Base-by-base conservation (phyloP, 2,329 filamentous ascomycete species). In the Epichloe sp. region DNA sequence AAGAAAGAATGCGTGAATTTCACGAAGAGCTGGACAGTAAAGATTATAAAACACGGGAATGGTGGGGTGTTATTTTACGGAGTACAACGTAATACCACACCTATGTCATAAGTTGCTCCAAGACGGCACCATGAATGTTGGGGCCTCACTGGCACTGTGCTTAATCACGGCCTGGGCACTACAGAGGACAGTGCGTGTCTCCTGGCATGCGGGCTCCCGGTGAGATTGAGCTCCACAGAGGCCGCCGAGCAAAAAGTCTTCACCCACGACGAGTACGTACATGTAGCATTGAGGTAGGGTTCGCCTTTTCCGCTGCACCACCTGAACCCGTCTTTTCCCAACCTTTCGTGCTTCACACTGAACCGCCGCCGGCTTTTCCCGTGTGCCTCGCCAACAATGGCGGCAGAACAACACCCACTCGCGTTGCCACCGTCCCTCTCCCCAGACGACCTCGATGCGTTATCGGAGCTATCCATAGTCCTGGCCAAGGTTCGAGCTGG, bases 401-500 rank as follows among this genome's bases (percentile, higher is more conserved):
- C 62, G 62, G 69, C 69, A 44, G 53, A 54, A 35, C 59, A 68
- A 46, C 72, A 68, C 61, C 71, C 68, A 21, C 72, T 76, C 62
- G 70, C 72, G 55, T 70, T 79, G 53, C 76, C 83, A 35, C 70
- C 78, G 3, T 80, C 84, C 51, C 85, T 93, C 55, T 79, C 86
- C 47, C 86, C 90, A 31, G 84, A 90, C 66, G 81, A 82, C 47
- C 88, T 96, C 70, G 90, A 95, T 71, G 80, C 88, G 58, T 78
- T 95, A 50, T 88, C 89, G 26, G 82, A 89, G 61, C 80, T 96
- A 50, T 83, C 88, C 61, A 76, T 82, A 53, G 80, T 95, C 58
- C 80, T 96, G 54, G 75, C 81, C 57, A 86, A 86, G 48, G 78
- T 96, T 17, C 80, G 86, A 58, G 63, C 66, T 38, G 73, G 71